Evolutionary conservation across 2,329 filamentous ascomycete species (phyloP).

Genomic region (Fusarium transvaalense): DNA sequence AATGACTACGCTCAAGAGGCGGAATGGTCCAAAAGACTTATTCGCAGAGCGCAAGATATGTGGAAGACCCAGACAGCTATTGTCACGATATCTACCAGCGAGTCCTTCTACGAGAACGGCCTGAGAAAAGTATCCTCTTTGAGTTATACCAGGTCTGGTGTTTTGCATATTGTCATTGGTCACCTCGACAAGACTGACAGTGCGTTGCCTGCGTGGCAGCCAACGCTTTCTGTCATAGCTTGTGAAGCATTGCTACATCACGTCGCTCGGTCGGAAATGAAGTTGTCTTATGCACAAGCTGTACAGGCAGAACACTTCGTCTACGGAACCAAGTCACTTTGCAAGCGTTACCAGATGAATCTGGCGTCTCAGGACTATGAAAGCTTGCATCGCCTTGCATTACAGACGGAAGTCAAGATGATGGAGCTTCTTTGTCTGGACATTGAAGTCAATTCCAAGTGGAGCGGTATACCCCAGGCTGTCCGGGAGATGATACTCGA

Average conservation of each 20-base stretch:
- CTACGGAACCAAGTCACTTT: background rate
- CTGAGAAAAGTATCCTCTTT: background rate
- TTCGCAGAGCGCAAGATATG: background rate
- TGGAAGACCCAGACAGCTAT: background rate
- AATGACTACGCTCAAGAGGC: background rate
- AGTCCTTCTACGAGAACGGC: background rate
- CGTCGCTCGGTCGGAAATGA: background rate
- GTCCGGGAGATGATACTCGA: slow-evolving; percentile 2
- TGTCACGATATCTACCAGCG: background rate
- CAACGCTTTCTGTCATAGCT: background rate
- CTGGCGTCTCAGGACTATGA: background rate
- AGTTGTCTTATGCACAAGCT: background rate
- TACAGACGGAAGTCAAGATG: background rate
- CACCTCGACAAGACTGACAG: background rate
- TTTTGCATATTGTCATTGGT: background rate
- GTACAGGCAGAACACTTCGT: slow-evolving; percentile 9
- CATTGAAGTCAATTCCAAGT: background rate
- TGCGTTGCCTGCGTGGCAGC: background rate
- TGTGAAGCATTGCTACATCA: slow-evolving; percentile 6
- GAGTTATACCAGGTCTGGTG: background rate
- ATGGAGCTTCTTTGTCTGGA: background rate
- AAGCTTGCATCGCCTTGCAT: background rate
- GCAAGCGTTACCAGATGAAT: background rate
- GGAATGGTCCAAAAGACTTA: background rate
- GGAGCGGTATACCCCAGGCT: background rate